Base-by-base conservation (phyloP, 2,329 filamentous ascomycete species). In the Diaporthe eres region DNA sequence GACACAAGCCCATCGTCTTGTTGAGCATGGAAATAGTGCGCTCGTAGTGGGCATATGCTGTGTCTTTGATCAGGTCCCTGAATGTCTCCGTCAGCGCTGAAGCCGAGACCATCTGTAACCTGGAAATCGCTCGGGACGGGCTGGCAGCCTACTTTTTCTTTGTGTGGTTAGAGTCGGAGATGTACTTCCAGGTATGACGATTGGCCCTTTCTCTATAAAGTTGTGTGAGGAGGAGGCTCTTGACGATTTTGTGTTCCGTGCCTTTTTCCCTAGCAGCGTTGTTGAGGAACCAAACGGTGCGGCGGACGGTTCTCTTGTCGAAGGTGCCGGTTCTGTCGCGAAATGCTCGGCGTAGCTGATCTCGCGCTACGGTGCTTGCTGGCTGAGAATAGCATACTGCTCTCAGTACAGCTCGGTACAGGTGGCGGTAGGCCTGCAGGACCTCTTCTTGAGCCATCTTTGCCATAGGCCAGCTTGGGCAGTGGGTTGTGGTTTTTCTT, bases 21-120 rank as follows among this genome's bases (percentile, higher is more conserved):
- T 96, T 95, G 73, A 96, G 86, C 93, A 94, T 94, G 25, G 87
- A 88, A 65, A 96, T 82, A 10, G 92, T 94, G 85, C 90, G 90
- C 72, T 95, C 89, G 81, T 94, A 94, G 79, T 93, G 90, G 63
- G 88, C 85, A 81, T 88, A 92, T 9, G 87, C 84, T 9, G 83
- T 82, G 31, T 78, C 74, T 55, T 79, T 44, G 76, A 82, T 9
- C 37, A 17, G 5, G 25, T 57, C 79, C 57, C 55, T 63, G 49
- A 25, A 80, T 44, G 51, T 78, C 77, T 3, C 74, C 70, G 72
- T 81, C 77, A 31, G 78, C 74, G 28, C 74, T 63, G 12, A 47
- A 77, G 60, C 49, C 80, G 81, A 51, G 22, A n/a, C 9, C 19
- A 51, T 44, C 60, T 47, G 15, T 68, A 19, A 57, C 19, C 58